Percentiles rank a stretch among this genome's conserved stretches.
These are phyloP conservation scores for Mortierella sp. DNA, from an alignment of 371 early-diverging fungal species.

Conservation along the genomic window DNA sequence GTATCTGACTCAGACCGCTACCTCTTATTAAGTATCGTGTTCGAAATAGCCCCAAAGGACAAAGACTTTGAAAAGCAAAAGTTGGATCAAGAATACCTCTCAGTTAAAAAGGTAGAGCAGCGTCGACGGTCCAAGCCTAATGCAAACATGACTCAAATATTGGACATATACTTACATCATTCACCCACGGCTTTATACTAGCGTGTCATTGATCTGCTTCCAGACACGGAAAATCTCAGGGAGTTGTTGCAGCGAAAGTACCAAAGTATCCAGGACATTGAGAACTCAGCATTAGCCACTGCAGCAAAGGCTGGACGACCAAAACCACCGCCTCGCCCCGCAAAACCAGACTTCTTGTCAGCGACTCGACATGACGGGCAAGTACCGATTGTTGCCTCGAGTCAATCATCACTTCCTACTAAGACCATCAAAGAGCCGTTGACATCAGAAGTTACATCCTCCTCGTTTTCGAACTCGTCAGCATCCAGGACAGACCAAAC, in stretches of 20 bases:
- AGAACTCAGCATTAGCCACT: slow-evolving; percentile 27
- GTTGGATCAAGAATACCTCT: slow-evolving; percentile 54
- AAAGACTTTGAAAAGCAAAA: slow-evolving; percentile 55
- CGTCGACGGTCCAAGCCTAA: neutral
- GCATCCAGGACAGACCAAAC: neutral
- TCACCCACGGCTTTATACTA: slow-evolving; percentile 21
- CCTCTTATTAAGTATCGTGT: slow-evolving; percentile 58
- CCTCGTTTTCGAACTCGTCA: neutral
- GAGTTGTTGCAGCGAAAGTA: slow-evolving; percentile 35
- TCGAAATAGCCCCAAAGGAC: slow-evolving; percentile 62
- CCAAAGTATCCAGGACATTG: slow-evolving; percentile 32
- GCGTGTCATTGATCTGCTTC: slow-evolving; percentile 42
- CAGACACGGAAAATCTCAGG: slow-evolving; percentile 41
- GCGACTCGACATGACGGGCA: slow-evolving; percentile 23
- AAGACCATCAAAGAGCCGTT: slow-evolving; percentile 9
- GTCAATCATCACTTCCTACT: slow-evolving; percentile 8
- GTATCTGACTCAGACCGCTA: slow-evolving; percentile 2
- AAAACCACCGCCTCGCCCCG: slow-evolving; percentile 44
- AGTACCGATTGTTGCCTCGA: neutral
- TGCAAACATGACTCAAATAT: no score
- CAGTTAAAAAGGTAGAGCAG: slow-evolving; percentile 57
- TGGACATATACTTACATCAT: slow-evolving; percentile 10
- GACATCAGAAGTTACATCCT: neutral
- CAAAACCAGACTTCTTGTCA: slow-evolving; percentile 41
- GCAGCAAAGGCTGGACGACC: slow-evolving; percentile 41